Conservation (phyloP, 2,329 filamentous ascomycete genomes). For the Lomentospora prolificans region DNA sequence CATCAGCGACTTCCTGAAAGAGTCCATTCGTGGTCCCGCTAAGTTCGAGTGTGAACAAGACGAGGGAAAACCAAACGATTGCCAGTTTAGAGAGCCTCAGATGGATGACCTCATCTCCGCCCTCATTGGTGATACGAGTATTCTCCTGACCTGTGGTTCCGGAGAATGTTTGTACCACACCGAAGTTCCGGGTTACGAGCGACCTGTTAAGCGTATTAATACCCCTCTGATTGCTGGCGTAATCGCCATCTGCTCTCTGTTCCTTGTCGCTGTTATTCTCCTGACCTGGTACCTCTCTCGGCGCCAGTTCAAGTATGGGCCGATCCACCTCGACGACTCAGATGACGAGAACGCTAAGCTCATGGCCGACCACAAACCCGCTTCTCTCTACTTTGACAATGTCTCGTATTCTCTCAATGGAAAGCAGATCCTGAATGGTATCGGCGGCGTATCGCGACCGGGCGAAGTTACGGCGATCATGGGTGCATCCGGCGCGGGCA, state of each 20-base stretch:
- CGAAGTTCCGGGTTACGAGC: conserved; percentile 81
- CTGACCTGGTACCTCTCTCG: conserved; percentile 81
- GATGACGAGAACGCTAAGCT: conserved; percentile 81
- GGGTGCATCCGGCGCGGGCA: conserved; percentile 94
- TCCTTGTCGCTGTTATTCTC: conserved; percentile 79
- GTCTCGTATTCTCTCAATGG: conserved; percentile 81
- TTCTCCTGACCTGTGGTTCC: conserved; percentile 68
- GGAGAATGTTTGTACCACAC: conserved; percentile 92
- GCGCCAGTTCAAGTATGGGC: conserved; percentile 57
- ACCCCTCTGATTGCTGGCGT: conserved; percentile 91
- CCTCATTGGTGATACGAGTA: conserved; percentile 87
- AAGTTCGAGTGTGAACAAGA: conserved; percentile 65
- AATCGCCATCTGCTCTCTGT: conserved; percentile 76
- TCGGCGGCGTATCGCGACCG: conserved; percentile 80
- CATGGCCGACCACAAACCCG: conserved; percentile 85
- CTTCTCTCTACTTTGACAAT: conserved; percentile 78
- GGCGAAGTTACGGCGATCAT: conserved; percentile 97
- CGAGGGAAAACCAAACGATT: conserved; percentile 53
- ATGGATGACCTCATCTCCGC: conserved; percentile 85
- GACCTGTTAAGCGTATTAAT: conserved; percentile 89
- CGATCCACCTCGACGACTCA: conserved; percentile 77
- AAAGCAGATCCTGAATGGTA: conserved; percentile 69
- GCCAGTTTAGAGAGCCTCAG: conserved; percentile 79
- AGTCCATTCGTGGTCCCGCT: conserved; percentile 80
- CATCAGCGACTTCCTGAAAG: conserved; percentile 75